Percentiles rank a stretch among this genome's conserved stretches.
Evolutionary conservation across 2,329 filamentous ascomycete genomes (phyloP).

Genomic region (Monilinia laxa): DNA sequence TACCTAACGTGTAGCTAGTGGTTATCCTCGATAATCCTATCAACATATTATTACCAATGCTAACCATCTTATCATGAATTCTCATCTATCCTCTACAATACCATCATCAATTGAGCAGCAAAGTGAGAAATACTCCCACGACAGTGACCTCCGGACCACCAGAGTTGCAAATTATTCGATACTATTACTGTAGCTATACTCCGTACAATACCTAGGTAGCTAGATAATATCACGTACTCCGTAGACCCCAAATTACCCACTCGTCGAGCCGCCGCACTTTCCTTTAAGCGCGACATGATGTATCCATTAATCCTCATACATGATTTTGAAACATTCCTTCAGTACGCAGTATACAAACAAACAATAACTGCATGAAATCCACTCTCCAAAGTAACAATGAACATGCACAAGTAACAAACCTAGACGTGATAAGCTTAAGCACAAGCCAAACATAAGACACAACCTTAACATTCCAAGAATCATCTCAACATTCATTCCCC

Average conservation of each 20-base stretch:
- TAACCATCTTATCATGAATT: too few species aligned
- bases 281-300: background rate
- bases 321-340: too few species aligned
- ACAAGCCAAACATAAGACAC: background rate
- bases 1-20: too few species aligned
- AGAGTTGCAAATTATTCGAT: background rate
- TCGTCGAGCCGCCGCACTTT: background rate
- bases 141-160: background rate
- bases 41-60: too few species aligned
- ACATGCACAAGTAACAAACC: background rate
- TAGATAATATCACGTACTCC: too few species aligned
- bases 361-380: background rate
- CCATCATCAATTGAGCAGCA: slow-evolving; percentile 1
- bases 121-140: background rate
- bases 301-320: background rate
- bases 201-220: too few species aligned
- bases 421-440: too few species aligned
- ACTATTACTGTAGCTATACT: too few species aligned
- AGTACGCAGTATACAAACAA: background rate
- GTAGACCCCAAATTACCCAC: background rate
- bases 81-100: background rate
- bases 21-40: too few species aligned
- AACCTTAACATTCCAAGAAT: background rate
- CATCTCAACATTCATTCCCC: too few species aligned
- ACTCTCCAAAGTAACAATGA: background rate